phyloP scores from a whole-genome alignment of 1,284 basidiomycete species.

The Sutorius eximius region DNA sequence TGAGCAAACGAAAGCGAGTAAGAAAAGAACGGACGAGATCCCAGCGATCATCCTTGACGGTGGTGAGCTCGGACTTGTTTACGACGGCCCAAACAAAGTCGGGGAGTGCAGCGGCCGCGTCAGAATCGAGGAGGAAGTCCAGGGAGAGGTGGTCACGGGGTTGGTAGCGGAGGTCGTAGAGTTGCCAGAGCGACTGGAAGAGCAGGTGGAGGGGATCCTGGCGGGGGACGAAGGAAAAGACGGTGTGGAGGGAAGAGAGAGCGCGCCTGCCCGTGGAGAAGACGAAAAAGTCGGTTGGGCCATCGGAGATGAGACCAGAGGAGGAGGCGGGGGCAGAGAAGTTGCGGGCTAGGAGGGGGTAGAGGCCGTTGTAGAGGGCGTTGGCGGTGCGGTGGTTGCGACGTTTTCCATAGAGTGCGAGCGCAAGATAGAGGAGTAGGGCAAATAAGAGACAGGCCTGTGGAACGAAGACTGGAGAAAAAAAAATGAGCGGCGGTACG shows the following conservation, averaged over 20 bases:
- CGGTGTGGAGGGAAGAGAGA: conserved; percentile 73
- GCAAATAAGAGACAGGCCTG: conserved; percentile 59
- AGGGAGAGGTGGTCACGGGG: conserved; percentile 69
- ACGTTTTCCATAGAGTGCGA: conserved; percentile 55
- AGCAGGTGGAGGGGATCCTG: conserved; percentile 75
- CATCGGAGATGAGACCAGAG: conserved; percentile 60
- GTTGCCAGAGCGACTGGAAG: conserved; percentile 58
- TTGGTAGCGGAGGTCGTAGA: conserved; percentile 75
- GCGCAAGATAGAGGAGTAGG: conserved; percentile 53
- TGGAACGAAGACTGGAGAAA: conserved; percentile 55
- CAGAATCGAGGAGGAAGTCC: conserved; percentile 70
- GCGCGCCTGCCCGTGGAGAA: conserved; percentile 85
- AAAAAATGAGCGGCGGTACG: not conserved
- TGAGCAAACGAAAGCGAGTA: not conserved
- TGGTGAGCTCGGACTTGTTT: conserved; percentile 72
- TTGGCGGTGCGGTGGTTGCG: conserved; percentile 56
- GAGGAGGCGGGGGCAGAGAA: conserved; percentile 62
- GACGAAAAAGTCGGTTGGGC: conserved; percentile 75
- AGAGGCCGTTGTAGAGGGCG: conserved; percentile 61
- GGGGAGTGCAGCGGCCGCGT: conserved; percentile 46
- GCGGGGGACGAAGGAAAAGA: conserved; percentile 75
- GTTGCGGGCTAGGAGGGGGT: conserved; percentile 57
- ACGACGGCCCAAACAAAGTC: conserved; percentile 86
- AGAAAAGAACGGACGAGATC: conserved; percentile 67
- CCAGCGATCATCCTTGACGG: conserved; percentile 74